phyloP scores from a whole-genome alignment of 768 basidiomycete genomes.

The Mycena indigotica region DNA sequence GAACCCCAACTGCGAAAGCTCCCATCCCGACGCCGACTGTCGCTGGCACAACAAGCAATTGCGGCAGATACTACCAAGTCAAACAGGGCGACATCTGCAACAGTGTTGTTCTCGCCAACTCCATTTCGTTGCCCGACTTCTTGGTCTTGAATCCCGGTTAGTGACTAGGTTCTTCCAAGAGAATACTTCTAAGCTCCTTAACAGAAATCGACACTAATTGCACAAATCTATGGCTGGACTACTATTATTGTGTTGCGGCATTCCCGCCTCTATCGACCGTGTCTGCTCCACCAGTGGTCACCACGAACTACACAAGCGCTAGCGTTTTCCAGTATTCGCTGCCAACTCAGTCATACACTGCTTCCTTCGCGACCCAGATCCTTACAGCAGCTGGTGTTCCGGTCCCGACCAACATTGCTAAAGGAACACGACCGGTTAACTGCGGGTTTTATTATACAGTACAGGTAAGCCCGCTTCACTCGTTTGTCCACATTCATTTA shows the following conservation, averaged over 20 bases:
- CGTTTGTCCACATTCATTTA: not conserved
- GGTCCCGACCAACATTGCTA: slow-evolving; percentile 23
- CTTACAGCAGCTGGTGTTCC: slow-evolving; percentile 24
- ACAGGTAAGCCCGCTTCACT: slow-evolving; percentile 1
- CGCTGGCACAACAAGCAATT: slow-evolving; percentile 25
- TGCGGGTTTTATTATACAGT: slow-evolving; percentile 25
- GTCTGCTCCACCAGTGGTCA: slow-evolving; percentile 6
- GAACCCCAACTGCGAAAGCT: slow-evolving; percentile 22
- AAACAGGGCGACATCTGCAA: slow-evolving; percentile 24
- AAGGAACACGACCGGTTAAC: slow-evolving; percentile 24
- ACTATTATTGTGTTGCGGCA: slow-evolving; percentile 29
- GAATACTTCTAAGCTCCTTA: no score
- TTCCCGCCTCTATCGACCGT: slow-evolving; percentile 25
- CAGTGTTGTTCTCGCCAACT: slow-evolving; percentile 15
- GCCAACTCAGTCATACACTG: slow-evolving; percentile 15
- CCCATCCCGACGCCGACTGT: slow-evolving; percentile 25
- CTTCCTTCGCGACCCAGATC: not conserved
- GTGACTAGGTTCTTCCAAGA: no score
- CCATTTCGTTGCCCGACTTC: slow-evolving; percentile 26
- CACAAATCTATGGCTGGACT: slow-evolving; percentile 27
- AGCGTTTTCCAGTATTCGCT: slow-evolving; percentile 9
- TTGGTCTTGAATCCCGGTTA: slow-evolving; percentile 27
- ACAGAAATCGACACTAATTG: slow-evolving; percentile 27
- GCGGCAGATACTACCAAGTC: slow-evolving; percentile 26
- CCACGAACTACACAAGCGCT: slow-evolving; percentile 7